Conservation (phyloP, 1,139 yeast species). For the Taphrina confusa region DNA sequence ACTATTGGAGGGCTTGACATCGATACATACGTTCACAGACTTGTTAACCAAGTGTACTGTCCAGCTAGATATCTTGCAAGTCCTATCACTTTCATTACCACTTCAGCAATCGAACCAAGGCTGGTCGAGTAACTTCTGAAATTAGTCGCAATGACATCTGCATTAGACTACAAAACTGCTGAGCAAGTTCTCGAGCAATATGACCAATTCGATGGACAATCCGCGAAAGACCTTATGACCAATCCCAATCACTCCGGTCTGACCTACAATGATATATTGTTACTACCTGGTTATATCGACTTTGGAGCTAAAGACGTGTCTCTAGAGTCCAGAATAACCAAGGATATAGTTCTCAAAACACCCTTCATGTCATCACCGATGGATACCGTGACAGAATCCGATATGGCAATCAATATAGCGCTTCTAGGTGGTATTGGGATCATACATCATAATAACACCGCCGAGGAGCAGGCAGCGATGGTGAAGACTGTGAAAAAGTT, state of each 20-base stretch:
- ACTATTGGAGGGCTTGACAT: too few species aligned
- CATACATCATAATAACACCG: conserved; percentile 92
- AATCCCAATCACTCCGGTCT: conserved; percentile 89
- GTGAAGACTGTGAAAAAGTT: conserved; percentile 92
- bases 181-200: conserved; percentile 65
- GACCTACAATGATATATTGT: conserved; percentile 93
- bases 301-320: conserved; percentile 78
- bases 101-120: too few species aligned
- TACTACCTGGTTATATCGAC: conserved; percentile 74
- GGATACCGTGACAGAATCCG: conserved; percentile 98
- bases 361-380: conserved; percentile 98
- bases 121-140: too few species aligned
- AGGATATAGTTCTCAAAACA: conserved; percentile 83
- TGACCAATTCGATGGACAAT: conserved; percentile 77
- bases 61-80: too few species aligned
- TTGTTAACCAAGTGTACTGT: too few species aligned
- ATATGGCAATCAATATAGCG: conserved; percentile 99
- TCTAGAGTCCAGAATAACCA: conserved; percentile 83
- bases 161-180: conserved; percentile 50
- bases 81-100: too few species aligned
- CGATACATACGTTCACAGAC: too few species aligned
- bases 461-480: conserved; percentile 98
- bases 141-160: conserved; percentile 14
- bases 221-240: conserved; percentile 82
- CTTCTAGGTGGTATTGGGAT: conserved; percentile 98